Conservation (phyloP, 2,329 filamentous ascomycete genomes). For the Penicillium sp. region DNA sequence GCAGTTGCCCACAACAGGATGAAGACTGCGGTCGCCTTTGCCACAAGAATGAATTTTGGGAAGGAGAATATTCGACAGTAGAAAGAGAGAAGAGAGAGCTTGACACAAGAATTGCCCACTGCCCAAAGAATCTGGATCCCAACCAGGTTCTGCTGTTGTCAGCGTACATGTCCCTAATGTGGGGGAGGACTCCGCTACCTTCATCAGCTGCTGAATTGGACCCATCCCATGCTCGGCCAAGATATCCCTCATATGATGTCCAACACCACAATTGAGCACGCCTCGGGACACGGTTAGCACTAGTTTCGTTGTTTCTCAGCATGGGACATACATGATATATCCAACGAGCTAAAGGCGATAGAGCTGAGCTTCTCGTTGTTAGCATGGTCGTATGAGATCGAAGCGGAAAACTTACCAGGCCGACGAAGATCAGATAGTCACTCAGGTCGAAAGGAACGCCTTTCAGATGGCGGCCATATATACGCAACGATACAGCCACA, state of each 20-base stretch:
- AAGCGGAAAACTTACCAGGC: neutral
- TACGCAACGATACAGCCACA: neutral
- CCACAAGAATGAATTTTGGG: neutral
- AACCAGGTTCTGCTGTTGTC: neutral
- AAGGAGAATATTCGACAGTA: constrained; percentile 3
- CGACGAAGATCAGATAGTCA: neutral
- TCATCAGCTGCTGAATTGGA: neutral
- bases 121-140: neutral
- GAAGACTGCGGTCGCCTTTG: neutral
- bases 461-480: neutral
- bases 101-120: neutral
- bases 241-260: neutral
- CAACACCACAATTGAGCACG: neutral
- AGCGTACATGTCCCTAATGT: too few species aligned
- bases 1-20: neutral
- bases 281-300: neutral
- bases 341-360: neutral
- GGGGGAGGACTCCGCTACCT: neutral
- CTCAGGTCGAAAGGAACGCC: neutral
- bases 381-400: neutral
- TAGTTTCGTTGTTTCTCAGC: too few species aligned
- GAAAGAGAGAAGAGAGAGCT: constrained; percentile 6
- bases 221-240: neutral
- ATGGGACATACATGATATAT: neutral
- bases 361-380: neutral